Evolutionary conservation across 2,329 filamentous ascomycete species (phyloP).

Genomic region (Talaromyces sp.): DNA sequence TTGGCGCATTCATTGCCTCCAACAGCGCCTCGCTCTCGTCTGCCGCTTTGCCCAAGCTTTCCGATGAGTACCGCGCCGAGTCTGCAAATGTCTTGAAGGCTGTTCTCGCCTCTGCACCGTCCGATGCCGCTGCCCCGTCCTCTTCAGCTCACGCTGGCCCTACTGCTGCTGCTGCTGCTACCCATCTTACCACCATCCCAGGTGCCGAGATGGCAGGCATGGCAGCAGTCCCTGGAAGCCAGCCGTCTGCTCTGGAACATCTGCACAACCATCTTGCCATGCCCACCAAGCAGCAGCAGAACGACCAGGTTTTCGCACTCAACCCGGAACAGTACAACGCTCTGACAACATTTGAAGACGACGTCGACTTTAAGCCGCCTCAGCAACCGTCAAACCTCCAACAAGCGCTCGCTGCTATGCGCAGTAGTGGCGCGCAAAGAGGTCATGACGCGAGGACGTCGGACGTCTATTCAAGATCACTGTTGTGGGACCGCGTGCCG

Average conservation of each 20-base stretch:
- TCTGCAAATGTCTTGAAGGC: constrained; percentile 46
- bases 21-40: constrained; percentile 62
- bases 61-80: constrained; percentile 45
- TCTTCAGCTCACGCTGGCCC: constrained; percentile 41
- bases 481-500: constrained; percentile 93
- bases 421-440: constrained; percentile 54
- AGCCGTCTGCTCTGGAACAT: constrained; percentile 52
- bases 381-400: constrained; percentile 41
- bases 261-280: constrained; percentile 65
- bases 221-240: constrained; percentile 22
- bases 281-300: constrained; percentile 78
- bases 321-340: constrained; percentile 85
- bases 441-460: constrained; percentile 53
- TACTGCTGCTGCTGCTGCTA: constrained; percentile 22
- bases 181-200: constrained; percentile 28
- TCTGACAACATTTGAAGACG: constrained; percentile 65
- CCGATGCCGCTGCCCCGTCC: constrained; percentile 39
- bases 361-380: constrained; percentile 30
- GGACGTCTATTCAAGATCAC: constrained; percentile 86
- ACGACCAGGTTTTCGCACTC: constrained; percentile 82
- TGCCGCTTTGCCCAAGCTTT: constrained; percentile 52
- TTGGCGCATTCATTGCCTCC: constrained; percentile 92
- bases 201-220: constrained; percentile 37
- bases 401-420: constrained; percentile 73
- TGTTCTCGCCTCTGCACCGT: constrained; percentile 42